phyloP scores from a whole-genome alignment of 441 rosid species.

The Theobroma grandiflorum region DNA sequence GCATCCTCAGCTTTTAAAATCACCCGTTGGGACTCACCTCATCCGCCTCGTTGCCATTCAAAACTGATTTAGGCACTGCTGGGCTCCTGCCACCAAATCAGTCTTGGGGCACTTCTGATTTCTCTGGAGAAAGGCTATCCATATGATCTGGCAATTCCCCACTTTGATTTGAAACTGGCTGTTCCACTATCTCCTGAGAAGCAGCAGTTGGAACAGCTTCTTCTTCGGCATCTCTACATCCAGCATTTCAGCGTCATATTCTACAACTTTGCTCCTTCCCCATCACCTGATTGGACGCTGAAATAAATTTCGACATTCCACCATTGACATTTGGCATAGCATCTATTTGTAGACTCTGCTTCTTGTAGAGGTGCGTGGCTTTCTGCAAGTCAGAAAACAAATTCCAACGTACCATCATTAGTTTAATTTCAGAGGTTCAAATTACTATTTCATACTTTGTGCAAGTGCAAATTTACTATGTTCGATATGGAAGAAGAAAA shows the following conservation, averaged over 20 bases:
- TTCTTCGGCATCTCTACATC: constrained; percentile 27
- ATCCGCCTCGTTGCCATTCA: constrained; percentile 34
- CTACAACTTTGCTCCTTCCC: constrained; percentile 33
- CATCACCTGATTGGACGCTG: constrained; percentile 30
- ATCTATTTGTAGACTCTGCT: constrained; percentile 59
- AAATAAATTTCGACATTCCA: constrained; percentile 35
- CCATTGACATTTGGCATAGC: constrained; percentile 41
- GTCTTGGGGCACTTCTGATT: constrained; percentile 26
- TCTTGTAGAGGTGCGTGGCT: constrained; percentile 83
- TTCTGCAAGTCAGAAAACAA: constrained; percentile 54
- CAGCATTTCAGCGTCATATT: constrained; percentile 37
- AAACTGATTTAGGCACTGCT: constrained; percentile 34
- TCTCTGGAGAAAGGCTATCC: constrained; percentile 19
- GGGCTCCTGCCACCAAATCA: constrained; percentile 26
- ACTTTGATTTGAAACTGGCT: constrained; percentile 25
- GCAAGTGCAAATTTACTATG: background rate
- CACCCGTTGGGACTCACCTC: constrained; percentile 30
- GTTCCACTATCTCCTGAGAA: constrained; percentile 35
- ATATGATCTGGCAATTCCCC: constrained; percentile 23
- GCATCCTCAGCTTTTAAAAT: constrained; percentile 37
- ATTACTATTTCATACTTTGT: background rate
- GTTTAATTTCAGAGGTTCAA: constrained; percentile 9
- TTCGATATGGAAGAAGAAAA: background rate
- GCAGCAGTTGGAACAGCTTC: constrained; percentile 34
- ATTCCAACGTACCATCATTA: background rate